Base-by-base conservation (phyloP, 345 rosid genomes). In the Arabidopsis arenosa region DNA sequence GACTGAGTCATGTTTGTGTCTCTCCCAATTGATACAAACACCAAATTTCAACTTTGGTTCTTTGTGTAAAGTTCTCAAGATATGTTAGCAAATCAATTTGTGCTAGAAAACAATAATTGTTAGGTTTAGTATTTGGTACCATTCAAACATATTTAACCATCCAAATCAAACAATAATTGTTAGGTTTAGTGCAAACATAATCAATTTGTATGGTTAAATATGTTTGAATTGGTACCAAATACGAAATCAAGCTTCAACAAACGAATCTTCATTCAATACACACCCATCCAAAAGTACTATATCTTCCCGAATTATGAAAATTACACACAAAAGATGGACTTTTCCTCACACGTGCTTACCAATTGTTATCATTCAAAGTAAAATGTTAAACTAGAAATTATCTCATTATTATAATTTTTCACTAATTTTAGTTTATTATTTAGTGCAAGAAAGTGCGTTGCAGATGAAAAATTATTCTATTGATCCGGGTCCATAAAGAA, bases 401-500 rank as follows among this genome's bases (percentile, higher is more conserved):
- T 53, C 17, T 53, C 30, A 21, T 43, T 14, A 4, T 64, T 47
- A 45, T 13, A 37, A 18, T 7, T 15, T 8, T 35, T 30, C 47
- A 45, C 23, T 33, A 7, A 12, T 45, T 30, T 33, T 45, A 44
- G 11, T 43, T 41, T 18, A 54, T 43, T 15, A 54, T 43, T 21
- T 21, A 18, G 15, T 41, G 55, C 17, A 54, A 72, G 41, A 55
- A 53, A 43, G 18, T 54, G 70, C 26, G 28, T 33, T 63, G 56
- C 55, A 63, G 65, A 52, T 72, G 41, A 13, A 40, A 40, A 73
- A 8, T 3, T 32, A 63, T 32, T 32, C 12, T 43, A 43, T 53
- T 36, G 55, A 44, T 73, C 55, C 70, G 47, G 63, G 55, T 73
- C 77, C 71, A 74, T 54, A 44, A n/a, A 64, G 53, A 63, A 65